Evolutionary conservation across 2,329 filamentous ascomycete species (phyloP).

Genomic region (Nemania sp.): DNA sequence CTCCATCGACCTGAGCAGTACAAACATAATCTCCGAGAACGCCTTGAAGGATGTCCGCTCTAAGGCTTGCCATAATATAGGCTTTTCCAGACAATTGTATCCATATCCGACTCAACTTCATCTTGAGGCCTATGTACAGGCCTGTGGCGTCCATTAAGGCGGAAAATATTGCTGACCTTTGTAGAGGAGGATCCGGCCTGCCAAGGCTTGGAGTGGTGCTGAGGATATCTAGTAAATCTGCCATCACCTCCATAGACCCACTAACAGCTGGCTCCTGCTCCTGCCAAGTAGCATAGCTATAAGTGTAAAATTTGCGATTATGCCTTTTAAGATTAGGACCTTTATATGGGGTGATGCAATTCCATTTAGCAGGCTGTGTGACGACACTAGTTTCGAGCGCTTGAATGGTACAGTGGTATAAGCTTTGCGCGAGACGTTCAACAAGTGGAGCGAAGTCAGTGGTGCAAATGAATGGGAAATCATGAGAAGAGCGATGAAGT

Average conservation of each 20-base stretch:
- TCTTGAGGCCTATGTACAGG: neutral
- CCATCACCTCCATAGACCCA: neutral
- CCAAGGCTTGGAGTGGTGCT: neutral
- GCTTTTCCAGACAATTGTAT: constrained; percentile 4
- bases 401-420: neutral
- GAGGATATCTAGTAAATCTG: neutral
- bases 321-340: no score
- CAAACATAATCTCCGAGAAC: neutral
- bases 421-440: neutral
- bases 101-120: neutral
- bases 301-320: no score
- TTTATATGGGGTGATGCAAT: neutral
- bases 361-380: neutral
- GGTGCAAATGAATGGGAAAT: no score
- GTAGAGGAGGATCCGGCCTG: neutral
- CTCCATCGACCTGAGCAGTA: neutral
- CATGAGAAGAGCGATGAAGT: no score
- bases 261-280: neutral
- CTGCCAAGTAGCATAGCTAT: constrained; percentile 12
- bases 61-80: neutral
- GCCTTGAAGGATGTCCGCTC: neutral
- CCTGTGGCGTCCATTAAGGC: neutral
- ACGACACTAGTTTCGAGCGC: neutral
- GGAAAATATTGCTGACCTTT: neutral
- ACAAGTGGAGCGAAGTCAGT: neutral